A percentile compares a stretch with the other conserved stretches of the same genome.
These are phyloP conservation scores for Paramecium sonneborni DNA, from an alignment of 73 alveolate genomes.

Conservation along the genomic window DNA sequence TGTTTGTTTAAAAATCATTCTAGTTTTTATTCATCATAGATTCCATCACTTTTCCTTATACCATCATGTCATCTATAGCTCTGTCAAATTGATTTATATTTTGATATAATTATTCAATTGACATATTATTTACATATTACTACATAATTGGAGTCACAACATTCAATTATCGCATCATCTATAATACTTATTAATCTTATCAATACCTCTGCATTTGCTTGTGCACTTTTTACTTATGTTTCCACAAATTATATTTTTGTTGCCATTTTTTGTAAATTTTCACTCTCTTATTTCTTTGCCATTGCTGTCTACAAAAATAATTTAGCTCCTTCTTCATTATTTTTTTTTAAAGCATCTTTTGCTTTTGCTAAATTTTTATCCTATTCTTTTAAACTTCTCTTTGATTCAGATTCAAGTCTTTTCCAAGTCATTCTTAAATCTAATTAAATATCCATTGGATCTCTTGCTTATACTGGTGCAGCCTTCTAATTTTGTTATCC, in stretches of 20 bases:
- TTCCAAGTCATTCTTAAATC: conserved; percentile 38
- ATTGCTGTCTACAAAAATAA: conserved; percentile 30
- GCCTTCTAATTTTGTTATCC: not conserved
- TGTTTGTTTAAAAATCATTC: conserved; percentile 11
- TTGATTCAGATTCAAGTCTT: conserved; percentile 38
- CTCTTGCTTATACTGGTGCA: conserved; percentile 12
- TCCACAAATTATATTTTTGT: conserved; percentile 9
- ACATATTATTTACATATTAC: conserved; percentile 9
- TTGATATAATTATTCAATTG: conserved; percentile 40
- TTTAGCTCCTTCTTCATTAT: conserved; percentile 56
- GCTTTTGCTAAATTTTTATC: conserved; percentile 30
- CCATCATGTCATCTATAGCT: conserved; percentile 51
- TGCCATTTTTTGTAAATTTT: conserved; percentile 52
- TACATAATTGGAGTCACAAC: conserved; percentile 38
- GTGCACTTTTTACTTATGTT: not conserved
- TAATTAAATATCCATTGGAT: conserved; percentile 41
- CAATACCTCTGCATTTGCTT: not conserved
- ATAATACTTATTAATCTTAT: not conserved
- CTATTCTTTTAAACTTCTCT: conserved; percentile 19
- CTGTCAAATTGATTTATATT: conserved; percentile 5
- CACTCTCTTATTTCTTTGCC: conserved; percentile 25
- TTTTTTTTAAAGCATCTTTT: conserved; percentile 27
- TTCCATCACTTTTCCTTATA: conserved; percentile 26
- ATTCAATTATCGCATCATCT: conserved; percentile 49
- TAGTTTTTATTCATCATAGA: conserved; percentile 27